Evolutionary conservation across 345 rosid species (phyloP).

Genomic region (Nasturtium officinale): DNA sequence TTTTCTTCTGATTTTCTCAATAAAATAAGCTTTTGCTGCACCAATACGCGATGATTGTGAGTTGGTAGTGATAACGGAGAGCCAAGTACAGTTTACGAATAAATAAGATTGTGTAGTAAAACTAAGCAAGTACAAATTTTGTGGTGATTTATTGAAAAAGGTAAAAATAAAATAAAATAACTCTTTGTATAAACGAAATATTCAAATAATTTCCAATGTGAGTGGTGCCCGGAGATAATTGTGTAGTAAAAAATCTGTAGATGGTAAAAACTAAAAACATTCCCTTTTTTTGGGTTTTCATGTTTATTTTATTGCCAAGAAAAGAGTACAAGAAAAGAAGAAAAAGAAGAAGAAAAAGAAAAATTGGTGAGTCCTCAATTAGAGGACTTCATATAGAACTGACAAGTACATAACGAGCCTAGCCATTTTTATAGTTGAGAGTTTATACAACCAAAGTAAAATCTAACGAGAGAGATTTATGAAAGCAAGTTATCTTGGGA

Average conservation of each 20-base stretch:
- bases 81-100: constrained; percentile 2
- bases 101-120: constrained; percentile 6
- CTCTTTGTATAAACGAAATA: background rate
- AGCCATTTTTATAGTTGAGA: too few relatives aligned
- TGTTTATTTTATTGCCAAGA: too few relatives aligned
- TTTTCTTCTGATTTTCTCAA: background rate
- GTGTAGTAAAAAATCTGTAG: background rate
- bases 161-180: background rate
- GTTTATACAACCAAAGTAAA: too few relatives aligned
- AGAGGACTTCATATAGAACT: too few relatives aligned
- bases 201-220: background rate
- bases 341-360: too few relatives aligned
- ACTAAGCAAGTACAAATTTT: background rate
- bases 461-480: too few relatives aligned
- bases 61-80: background rate
- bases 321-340: too few relatives aligned
- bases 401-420: too few relatives aligned
- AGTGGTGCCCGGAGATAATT: background rate
- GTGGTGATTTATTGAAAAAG: background rate
- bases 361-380: too few relatives aligned
- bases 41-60: background rate
- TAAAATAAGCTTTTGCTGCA: constrained; percentile 4
- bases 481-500: too few relatives aligned
- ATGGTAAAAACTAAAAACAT: background rate
- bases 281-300: background rate